Evolutionary conservation across 2,329 filamentous ascomycete species (phyloP), one percentile per base, ranked within the genome.

Genomic region (Teratosphaeria nubilosa): DNA sequence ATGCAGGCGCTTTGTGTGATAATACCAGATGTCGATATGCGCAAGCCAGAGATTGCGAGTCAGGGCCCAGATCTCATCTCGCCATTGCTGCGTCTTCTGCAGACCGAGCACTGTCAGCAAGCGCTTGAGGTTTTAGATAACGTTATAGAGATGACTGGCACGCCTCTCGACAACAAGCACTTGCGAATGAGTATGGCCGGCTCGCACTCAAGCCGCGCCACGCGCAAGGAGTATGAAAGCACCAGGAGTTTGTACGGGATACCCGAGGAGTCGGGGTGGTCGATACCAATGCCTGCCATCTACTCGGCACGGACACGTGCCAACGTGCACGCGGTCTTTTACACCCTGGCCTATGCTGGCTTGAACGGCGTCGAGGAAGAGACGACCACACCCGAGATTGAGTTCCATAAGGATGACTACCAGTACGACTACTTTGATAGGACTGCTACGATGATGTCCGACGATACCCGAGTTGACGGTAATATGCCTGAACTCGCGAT

Each of bases 161-260:
- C 75, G 32, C 88, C 92, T 1, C 90, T 96, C 81, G 94, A 97
- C 72, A 90, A 89, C 66, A 90, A 96, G 66, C 91, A 97, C 69
- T 77, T 99, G 59, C 85, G 94, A 45, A 99, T 99, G 95, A 97
- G 92, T 73, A 96, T 99, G 90, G 91, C 91, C 5, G 87, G 89
- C 13, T 86, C 88, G 1, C 90, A 91, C 2, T 94, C 91, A 0
- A 78, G 72, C 57, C 87, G 88, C 65, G 85, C 87, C 0, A 87
- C 94, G 54, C 86, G 90, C 54, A 97, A 96, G 70, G 91, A 97
- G 73, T 97, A 96, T 66, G 92, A 96, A 69, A 86, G 89, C 24
- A 96, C 90, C 0, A 88, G 96, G 71, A 96, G 91, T 68, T 76
- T 99, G 34, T 99, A 97, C 71, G 95, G 95, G 30, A 97, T 99